Evolutionary conservation across 345 rosid species (phyloP), one percentile per base, ranked within the genome.

Genomic region (Salix viminalis): DNA sequence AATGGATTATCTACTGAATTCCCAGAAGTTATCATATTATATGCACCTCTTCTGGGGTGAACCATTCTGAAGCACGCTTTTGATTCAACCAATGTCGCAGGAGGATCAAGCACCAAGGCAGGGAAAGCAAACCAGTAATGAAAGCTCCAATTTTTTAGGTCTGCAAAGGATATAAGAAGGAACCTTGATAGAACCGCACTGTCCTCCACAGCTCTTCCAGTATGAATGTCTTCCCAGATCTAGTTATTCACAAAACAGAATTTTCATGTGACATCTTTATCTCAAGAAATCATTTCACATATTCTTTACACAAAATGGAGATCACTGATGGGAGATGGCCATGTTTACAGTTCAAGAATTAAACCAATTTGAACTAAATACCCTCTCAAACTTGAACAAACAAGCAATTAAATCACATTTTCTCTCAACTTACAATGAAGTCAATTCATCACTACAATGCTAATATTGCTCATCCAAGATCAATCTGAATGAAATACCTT

Each of bases 151-250:
- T 91, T 93, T 62, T 96, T 92, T 68, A 93, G 84, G 88, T 96
- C 98, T 0, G 96, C 98, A 48, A 87, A 96, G 2, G 98, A 93
- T 79, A 96, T 91, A 75, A 93, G 84, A n/a, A 93, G 87, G 81
- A 96, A 91, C 86, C 96, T 88, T 36, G 91, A 88, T 58, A 93
- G 81, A 36, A 82, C 61, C 13, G 91, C 83, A 85, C 85, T 71
- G 69, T 96, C 91, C 81, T 91, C 94, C 79, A 90, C 56, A 32
- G 96, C 96, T 85, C 86, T 90, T 44, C 94, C 98, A 0, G 89
- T 77, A 79, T 78, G 91, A 86, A 96, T 92, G 78, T 92, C 98
- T 32, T 93, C 92, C 98, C 98, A 93, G 81, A 93, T 93, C 99
- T 96, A 87, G 70, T 65, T 18, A 61, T 74, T 73, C 68, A 73